Evolutionary conservation across 192 early-diverging fungal genomes (phyloP).

Genomic region (Phlyctochytrium arcticum): DNA sequence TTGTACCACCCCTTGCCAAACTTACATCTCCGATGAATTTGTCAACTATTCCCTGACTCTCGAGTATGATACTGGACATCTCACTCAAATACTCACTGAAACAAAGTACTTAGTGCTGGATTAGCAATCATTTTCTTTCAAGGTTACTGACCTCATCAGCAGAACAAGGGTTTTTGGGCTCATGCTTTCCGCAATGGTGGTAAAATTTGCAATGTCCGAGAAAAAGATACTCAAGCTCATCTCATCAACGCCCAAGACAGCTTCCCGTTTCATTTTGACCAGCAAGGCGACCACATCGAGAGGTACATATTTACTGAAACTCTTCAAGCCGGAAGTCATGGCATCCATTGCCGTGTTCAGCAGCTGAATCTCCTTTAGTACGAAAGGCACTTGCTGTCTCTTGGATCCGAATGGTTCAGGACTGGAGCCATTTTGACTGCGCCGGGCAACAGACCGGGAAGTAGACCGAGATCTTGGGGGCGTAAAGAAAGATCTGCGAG

Average conservation of each 20-base stretch:
- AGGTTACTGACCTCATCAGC: constrained; percentile 20
- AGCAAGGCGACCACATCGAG: constrained; percentile 26
- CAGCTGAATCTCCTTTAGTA: constrained; percentile 23
- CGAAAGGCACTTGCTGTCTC: constrained; percentile 1
- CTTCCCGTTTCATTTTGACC: constrained; percentile 30
- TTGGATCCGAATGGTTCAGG: neutral
- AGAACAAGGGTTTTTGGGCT: constrained; percentile 16
- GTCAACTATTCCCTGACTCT: constrained; percentile 30
- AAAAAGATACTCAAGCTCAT: constrained; percentile 31
- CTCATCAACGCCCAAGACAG: constrained; percentile 27
- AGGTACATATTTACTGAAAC: constrained; percentile 28
- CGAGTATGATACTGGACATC: constrained; percentile 27
- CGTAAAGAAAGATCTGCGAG: constrained; percentile 14
- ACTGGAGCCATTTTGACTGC: neutral
- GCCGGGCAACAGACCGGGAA: neutral
- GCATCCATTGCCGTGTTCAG: constrained; percentile 28
- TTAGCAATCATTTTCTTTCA: neutral
- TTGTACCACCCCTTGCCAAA: neutral
- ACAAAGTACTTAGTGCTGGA: neutral
- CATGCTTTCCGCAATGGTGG: constrained; percentile 27
- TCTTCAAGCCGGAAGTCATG: constrained; percentile 25
- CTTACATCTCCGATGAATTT: constrained; percentile 32
- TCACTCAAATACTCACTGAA: constrained; percentile 19
- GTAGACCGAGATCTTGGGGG: neutral
- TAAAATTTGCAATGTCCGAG: constrained; percentile 33